phyloP scores from a whole-genome alignment of 306 rosid species.

The Astragalus glycyphyllos region DNA sequence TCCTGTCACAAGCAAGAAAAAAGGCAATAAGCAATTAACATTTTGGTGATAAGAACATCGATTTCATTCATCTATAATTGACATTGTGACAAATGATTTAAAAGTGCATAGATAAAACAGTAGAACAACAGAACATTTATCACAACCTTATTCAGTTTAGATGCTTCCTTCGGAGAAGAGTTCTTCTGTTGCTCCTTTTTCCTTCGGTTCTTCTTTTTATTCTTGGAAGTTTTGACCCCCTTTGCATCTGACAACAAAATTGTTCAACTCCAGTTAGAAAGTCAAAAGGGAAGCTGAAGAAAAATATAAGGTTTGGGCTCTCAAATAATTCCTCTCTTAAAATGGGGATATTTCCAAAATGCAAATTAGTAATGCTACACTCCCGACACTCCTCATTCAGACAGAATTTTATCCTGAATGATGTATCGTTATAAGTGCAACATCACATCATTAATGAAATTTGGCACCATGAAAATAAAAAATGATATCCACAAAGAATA shows the following conservation, averaged over 20 bases:
- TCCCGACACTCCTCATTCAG: neutral
- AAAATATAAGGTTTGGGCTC: conserved; percentile 25
- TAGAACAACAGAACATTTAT: conserved; percentile 11
- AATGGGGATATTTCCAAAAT: conserved; percentile 21
- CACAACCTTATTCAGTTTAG: conserved; percentile 60
- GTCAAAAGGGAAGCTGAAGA: conserved; percentile 34
- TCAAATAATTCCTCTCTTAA: conserved; percentile 5
- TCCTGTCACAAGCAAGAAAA: conserved; percentile 52
- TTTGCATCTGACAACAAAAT: conserved; percentile 67
- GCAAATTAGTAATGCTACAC: conserved; percentile 22
- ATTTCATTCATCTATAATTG: conserved; percentile 3
- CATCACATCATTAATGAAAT: neutral
- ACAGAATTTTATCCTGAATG: conserved; percentile 4
- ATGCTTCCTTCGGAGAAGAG: conserved; percentile 56
- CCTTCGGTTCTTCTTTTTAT: conserved; percentile 88
- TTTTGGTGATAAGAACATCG: conserved; percentile 18
- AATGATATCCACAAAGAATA: conserved; percentile 1
- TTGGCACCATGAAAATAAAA: neutral
- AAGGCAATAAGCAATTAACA: conserved; percentile 22
- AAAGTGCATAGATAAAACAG: conserved; percentile 3
- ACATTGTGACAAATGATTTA: conserved; percentile 32
- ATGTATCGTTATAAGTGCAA: neutral
- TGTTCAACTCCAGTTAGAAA: conserved; percentile 43
- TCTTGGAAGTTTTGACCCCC: conserved; percentile 72
- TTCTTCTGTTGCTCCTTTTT: conserved; percentile 78